Base-by-base conservation (phyloP, 2,329 filamentous ascomycete genomes). In the Nigrospora oryzae region DNA sequence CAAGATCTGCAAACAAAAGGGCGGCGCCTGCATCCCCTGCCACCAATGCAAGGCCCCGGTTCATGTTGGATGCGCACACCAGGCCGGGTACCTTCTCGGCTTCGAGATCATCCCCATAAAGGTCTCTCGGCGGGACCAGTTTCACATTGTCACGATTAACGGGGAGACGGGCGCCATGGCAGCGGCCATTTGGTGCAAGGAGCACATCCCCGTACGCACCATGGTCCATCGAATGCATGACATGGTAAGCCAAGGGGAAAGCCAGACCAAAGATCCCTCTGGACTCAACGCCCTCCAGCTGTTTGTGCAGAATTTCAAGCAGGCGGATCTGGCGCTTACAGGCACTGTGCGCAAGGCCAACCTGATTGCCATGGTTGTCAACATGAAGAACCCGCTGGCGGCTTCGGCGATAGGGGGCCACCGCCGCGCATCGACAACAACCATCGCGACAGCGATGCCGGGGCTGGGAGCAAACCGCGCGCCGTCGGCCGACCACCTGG, bases 341-440 rank as follows among this genome's bases (percentile, higher is more conserved):
- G 93, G 93, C 28, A 96, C 91, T 15, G 88, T 93, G 17, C 84
- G 93, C 44, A 96, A 95, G 65, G 91, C 93, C 17, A 93, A 88
- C 47, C 75, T 93, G 36, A 77, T 84, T 58, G 80, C 79, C 46
- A 74, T 78, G 42, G 79, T 78, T 28, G 76, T 77, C 12, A 87
- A 83, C 19, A 13, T 42, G 32, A 30, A 42, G 13, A 59, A 66
- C 63, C 47, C 60, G 35, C 35, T 28, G 23, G 23, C 23, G 5
- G 23, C 23, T 28, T 28, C 23, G 23, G 8, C 8, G 23, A 28
- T 28, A 28, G 23, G 23, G 23, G 23, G 23, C 23, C 23, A 74
- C 54, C 71, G 81, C 46, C 75, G 79, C 49, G 65, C 72, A 15
- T 85, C 83, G 23, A 74, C 74, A 2, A 73, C 71, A 23, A 70